These are phyloP conservation scores for Pachyrhizus erosus DNA, from an alignment of 306 rosid genomes.

Conservation along the genomic window DNA sequence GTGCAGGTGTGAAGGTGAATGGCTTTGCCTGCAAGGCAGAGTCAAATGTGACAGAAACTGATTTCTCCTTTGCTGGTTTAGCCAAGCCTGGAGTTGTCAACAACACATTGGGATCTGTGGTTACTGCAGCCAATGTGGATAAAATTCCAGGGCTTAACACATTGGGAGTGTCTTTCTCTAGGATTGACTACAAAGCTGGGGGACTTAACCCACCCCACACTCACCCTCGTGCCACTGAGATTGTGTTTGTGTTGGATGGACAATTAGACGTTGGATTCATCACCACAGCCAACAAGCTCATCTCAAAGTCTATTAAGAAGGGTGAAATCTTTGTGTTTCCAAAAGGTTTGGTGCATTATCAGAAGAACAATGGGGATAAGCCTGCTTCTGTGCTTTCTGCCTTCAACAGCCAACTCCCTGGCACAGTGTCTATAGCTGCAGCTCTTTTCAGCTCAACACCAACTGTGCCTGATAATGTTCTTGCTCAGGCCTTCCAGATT, in stretches of 20 bases:
- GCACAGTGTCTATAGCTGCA: conserved; percentile 51
- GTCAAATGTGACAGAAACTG: conserved; percentile 54
- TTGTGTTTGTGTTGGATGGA: conserved; percentile 58
- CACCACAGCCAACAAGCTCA: conserved; percentile 55
- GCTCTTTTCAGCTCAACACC: conserved; percentile 57
- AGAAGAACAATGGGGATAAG: conserved; percentile 56
- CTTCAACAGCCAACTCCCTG: conserved; percentile 61
- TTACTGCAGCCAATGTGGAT: conserved; percentile 56
- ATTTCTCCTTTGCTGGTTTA: conserved; percentile 58
- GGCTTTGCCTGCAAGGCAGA: conserved; percentile 64
- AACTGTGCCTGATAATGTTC: conserved; percentile 50
- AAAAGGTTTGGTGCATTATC: conserved; percentile 55
- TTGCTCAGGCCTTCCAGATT: conserved; percentile 57
- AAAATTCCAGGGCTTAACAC: conserved; percentile 69
- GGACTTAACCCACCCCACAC: conserved; percentile 74
- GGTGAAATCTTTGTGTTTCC: conserved; percentile 66
- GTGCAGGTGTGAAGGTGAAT: conserved; percentile 59
- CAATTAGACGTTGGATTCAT: conserved; percentile 57
- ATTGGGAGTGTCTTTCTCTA: conserved; percentile 54
- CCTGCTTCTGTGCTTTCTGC: conserved; percentile 56
- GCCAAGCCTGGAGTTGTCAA: conserved; percentile 50
- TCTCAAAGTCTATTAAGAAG: conserved; percentile 53
- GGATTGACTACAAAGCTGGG: conserved; percentile 55
- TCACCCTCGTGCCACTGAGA: conserved; percentile 64
- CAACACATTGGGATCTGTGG: conserved; percentile 59